Conservation (phyloP, 768 basidiomycete species). For the Paxillus rubicundulus region DNA sequence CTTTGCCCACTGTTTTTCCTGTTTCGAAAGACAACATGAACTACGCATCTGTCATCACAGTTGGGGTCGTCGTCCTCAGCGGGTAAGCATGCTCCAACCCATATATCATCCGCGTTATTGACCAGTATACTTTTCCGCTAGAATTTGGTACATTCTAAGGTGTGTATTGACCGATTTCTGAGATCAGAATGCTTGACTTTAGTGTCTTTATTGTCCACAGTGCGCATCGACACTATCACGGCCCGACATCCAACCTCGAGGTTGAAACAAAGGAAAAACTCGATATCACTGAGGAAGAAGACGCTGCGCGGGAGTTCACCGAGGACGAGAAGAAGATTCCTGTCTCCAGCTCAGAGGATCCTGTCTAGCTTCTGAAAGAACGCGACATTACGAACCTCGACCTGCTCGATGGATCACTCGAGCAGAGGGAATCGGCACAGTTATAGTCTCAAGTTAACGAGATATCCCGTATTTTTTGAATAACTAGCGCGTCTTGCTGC, state of each 20-base stretch:
- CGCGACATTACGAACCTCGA: not conserved
- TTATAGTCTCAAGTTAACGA: too few species aligned
- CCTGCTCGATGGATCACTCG: not conserved
- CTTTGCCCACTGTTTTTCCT: slow-evolving; percentile 65
- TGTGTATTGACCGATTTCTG: not conserved
- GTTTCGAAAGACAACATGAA: slow-evolving; percentile 77
- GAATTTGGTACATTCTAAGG: slow-evolving; percentile 47
- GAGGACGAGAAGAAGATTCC: not conserved
- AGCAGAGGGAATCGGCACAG: not conserved
- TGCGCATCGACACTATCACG: slow-evolving; percentile 52
- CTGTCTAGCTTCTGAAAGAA: not conserved
- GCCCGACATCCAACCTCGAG: slow-evolving; percentile 50
- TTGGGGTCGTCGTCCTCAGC: slow-evolving; percentile 51
- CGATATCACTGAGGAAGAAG: not conserved
- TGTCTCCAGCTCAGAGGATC: not conserved
- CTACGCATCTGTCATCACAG: slow-evolving; percentile 70
- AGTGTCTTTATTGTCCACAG: slow-evolving; percentile 21
- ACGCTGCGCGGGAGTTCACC: not conserved
- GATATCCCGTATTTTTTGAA: too few species aligned
- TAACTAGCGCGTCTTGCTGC: too few species aligned
- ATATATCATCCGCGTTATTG: not conserved
- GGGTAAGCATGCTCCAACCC: slow-evolving; percentile 37
- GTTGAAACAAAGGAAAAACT: slow-evolving; percentile 4
- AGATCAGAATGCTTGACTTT: not conserved
- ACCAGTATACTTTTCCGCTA: slow-evolving; percentile 13